These are phyloP conservation scores for Knufia petricola DNA, from an alignment of 2,329 filamentous ascomycete genomes.

Conservation along the genomic window DNA sequence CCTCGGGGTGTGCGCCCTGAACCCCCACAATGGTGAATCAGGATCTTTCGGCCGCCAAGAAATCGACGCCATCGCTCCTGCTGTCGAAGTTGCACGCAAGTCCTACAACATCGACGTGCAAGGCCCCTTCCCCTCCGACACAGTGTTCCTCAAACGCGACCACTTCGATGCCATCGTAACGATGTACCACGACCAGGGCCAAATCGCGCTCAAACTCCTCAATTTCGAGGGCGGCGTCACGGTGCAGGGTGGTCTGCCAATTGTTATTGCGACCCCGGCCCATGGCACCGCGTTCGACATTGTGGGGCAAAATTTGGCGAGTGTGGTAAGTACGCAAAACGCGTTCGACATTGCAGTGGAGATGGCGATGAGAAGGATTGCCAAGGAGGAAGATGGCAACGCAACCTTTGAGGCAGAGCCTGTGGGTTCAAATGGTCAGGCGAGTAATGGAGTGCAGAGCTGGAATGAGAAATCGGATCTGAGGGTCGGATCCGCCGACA, in stretches of 20 bases:
- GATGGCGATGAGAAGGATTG: constrained; percentile 12
- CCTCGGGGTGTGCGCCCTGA: constrained; percentile 28
- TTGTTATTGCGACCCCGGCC: constrained; percentile 27
- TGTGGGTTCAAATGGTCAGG: no score
- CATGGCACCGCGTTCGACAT: constrained; percentile 28
- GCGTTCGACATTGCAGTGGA: constrained; percentile 28
- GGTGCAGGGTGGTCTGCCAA: constrained; percentile 27
- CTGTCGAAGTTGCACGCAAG: constrained; percentile 22
- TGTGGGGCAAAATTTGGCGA: constrained; percentile 26
- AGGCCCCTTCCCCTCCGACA: constrained; percentile 29
- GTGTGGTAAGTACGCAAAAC: constrained; percentile 26
- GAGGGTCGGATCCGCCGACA: no score
- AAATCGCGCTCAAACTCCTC: constrained; percentile 30
- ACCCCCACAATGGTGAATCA: constrained; percentile 30
- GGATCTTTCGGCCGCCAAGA: constrained; percentile 28
- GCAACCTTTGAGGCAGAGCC: background rate
- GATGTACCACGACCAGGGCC: constrained; percentile 32
- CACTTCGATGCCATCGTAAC: constrained; percentile 28
- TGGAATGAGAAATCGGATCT: no score
- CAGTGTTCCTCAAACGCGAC: constrained; percentile 28
- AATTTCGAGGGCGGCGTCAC: constrained; percentile 30
- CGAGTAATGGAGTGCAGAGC: background rate
- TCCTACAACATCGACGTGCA: constrained; percentile 26
- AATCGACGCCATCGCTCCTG: constrained; percentile 27
- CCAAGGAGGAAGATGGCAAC: background rate